Evolutionary conservation across 2,329 filamentous ascomycete species (phyloP), one percentile per base, ranked within the genome.

Genomic region (Clarireedia homoeocarpa): DNA sequence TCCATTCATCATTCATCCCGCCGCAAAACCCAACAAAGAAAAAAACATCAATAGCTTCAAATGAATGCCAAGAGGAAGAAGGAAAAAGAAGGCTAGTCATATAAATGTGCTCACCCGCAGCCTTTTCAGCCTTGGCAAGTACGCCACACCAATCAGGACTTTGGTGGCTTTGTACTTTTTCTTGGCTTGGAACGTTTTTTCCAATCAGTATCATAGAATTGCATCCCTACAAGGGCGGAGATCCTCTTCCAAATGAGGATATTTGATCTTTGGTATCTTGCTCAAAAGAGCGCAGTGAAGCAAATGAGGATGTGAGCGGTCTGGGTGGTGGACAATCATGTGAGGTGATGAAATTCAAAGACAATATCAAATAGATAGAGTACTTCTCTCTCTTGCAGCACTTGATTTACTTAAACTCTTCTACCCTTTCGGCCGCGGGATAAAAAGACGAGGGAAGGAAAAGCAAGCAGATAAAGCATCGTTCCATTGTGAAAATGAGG

Each of bases 31-130:
- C 30, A 34, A 34, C 30, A 34, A 34, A 34, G 30, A 34, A 34
- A 34, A 34, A 15, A 17, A 7, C 34, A 38, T 5, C 12, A 42
- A 34, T 5, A 34, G 30, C 30, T 34, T 34, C 30, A 34, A 12
- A 34, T 14, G 10, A 34, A 34, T 4, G 30, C 10, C 30, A 34
- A 34, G 10, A 14, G 10, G 30, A 34, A 12, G 30, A 34, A 12
- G 30, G 12, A 48, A 38, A 40, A 12, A 38, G 30, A 12, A 42
- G 10, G 26, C n/a, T 3, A n/a, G 9, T 36, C 52, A 30, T 49
- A 9, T 40, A 34, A 49, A 54, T n/a, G 14, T 54, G 52, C 52
- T 49, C 52, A 54, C n/a, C n/a, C n/a, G 45, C 36, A 49, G 36
- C 17, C 34, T 12, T 42, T 24, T 34, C 36, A 49, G 36, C 17